phyloP scores from a whole-genome alignment of 768 basidiomycete species.

The Naganishia vaughanmartiniae region DNA sequence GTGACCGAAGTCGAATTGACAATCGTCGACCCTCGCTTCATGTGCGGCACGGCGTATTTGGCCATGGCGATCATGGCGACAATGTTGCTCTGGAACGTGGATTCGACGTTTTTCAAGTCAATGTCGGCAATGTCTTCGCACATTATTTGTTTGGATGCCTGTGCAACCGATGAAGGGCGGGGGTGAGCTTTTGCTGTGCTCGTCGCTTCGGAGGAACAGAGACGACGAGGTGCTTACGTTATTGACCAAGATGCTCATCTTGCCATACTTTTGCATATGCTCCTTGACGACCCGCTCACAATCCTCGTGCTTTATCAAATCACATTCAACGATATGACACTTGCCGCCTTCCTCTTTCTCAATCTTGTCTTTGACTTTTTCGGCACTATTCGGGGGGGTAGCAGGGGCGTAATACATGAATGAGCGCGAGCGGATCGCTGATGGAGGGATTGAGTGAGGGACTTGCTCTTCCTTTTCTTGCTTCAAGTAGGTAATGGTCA shows the following conservation, averaged over 20 bases:
- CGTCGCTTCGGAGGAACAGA: no score
- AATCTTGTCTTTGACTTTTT: slow-evolving; percentile 57
- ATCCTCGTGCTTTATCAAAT: slow-evolving; percentile 56
- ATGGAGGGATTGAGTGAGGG: no score
- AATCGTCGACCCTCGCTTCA: slow-evolving; percentile 60
- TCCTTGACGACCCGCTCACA: slow-evolving; percentile 57
- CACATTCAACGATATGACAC: slow-evolving; percentile 48
- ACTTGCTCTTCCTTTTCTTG: slow-evolving; percentile 60
- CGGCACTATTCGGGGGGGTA: slow-evolving; percentile 46
- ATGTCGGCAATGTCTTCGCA: slow-evolving; percentile 57
- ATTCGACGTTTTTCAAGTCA: slow-evolving; percentile 59
- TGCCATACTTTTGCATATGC: slow-evolving; percentile 55
- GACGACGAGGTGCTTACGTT: slow-evolving; percentile 28
- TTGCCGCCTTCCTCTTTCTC: slow-evolving; percentile 54
- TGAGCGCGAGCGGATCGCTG: no score
- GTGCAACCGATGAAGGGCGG: background rate
- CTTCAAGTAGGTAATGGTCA: slow-evolving; percentile 58
- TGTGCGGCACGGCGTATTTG: slow-evolving; percentile 62
- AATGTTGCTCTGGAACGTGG: slow-evolving; percentile 63
- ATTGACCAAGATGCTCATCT: slow-evolving; percentile 32
- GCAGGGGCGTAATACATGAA: no score
- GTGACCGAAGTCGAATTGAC: slow-evolving; percentile 66
- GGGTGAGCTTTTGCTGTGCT: background rate
- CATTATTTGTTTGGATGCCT: slow-evolving; percentile 58
- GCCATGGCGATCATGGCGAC: slow-evolving; percentile 62